Conservation (phyloP, 1,139 yeast species). For the Yamadazyma triangularis region DNA sequence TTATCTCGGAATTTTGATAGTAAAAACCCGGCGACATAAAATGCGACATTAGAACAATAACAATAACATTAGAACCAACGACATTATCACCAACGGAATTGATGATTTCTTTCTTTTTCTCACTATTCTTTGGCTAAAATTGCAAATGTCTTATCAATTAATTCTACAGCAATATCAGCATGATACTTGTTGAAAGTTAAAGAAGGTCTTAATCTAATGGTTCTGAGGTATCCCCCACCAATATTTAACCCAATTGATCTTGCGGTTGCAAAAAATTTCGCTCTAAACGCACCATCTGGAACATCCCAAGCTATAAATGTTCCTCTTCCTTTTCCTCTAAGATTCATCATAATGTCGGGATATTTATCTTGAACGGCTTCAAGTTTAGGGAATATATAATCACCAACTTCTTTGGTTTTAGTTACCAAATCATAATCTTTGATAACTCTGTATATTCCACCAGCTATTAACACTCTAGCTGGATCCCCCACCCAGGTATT, state of each 20-base stretch:
- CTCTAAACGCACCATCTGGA: slow-evolving; percentile 48
- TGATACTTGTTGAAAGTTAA: slow-evolving; percentile 68
- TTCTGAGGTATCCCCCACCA: slow-evolving; percentile 72
- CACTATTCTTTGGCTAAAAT: too few relatives aligned
- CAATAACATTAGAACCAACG: too few relatives aligned
- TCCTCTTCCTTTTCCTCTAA: slow-evolving; percentile 69
- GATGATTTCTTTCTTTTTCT: too few relatives aligned
- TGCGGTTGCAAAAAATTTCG: slow-evolving; percentile 52
- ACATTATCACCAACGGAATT: too few relatives aligned
- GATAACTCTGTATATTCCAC: slow-evolving; percentile 60
- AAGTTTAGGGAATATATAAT: slow-evolving; percentile 51
- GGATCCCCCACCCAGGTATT: slow-evolving; percentile 91
- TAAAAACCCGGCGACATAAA: too few relatives aligned
- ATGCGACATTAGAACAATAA: too few relatives aligned
- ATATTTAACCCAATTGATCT: slow-evolving; percentile 61
- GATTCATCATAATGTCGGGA: slow-evolving; percentile 46
- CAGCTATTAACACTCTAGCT: slow-evolving; percentile 65
- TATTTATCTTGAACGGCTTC: slow-evolving; percentile 45
- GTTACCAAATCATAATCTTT: slow-evolving; percentile 52
- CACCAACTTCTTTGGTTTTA: slow-evolving; percentile 55
- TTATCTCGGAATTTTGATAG: too few relatives aligned
- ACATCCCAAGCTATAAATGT: slow-evolving; percentile 76
- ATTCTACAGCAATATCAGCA: slow-evolving; percentile 56
- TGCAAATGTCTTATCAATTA: slow-evolving; percentile 20
- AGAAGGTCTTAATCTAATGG: slow-evolving; percentile 72